Conservation (phyloP, 192 early-diverging fungal species). For the Dimargaris verticillata region DNA sequence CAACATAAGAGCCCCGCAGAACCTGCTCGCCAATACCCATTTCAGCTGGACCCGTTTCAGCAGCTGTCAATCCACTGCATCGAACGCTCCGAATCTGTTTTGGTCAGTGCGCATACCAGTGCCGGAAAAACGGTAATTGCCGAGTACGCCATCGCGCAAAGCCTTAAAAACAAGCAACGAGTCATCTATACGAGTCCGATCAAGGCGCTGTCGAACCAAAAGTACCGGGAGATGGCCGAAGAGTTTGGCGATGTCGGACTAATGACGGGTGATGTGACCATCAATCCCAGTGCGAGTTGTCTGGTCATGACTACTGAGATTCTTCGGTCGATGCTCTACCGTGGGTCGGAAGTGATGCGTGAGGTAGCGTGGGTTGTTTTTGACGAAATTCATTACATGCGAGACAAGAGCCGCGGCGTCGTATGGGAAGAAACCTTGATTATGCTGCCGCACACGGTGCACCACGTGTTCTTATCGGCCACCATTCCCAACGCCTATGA, state of each 20-base stretch:
- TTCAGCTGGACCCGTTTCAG: conserved; percentile 93
- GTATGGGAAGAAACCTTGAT: conserved; percentile 99
- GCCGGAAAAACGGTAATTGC: conserved; percentile 98
- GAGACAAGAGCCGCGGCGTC: conserved; percentile 90
- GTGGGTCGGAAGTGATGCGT: conserved; percentile 86
- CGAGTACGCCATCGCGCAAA: conserved; percentile 94
- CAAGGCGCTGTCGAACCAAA: conserved; percentile 97
- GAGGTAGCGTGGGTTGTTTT: conserved; percentile 97
- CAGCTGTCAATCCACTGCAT: conserved; percentile 74
- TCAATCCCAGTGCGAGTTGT: conserved; percentile 82
- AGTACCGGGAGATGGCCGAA: conserved; percentile 85
- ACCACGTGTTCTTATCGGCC: conserved; percentile 88
- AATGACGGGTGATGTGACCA: conserved; percentile 97
- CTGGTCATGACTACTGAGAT: conserved; percentile 99
- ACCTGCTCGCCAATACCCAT: conserved; percentile 79
- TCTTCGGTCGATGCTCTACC: conserved; percentile 91
- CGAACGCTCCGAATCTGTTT: conserved; percentile 79
- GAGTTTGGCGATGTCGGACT: conserved; percentile 97
- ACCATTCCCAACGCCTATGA: conserved; percentile 98
- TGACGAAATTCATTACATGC: conserved; percentile 99
- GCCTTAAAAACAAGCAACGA: conserved; percentile 71
- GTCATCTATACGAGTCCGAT: conserved; percentile 97
- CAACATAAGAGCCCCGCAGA: conserved; percentile 61
- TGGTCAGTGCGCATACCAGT: conserved; percentile 89
- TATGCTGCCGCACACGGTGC: conserved; percentile 79